Evolutionary conservation across 345 rosid species (phyloP), one percentile per base, ranked within the genome.

Genomic region (Eucalyptus globulus): DNA sequence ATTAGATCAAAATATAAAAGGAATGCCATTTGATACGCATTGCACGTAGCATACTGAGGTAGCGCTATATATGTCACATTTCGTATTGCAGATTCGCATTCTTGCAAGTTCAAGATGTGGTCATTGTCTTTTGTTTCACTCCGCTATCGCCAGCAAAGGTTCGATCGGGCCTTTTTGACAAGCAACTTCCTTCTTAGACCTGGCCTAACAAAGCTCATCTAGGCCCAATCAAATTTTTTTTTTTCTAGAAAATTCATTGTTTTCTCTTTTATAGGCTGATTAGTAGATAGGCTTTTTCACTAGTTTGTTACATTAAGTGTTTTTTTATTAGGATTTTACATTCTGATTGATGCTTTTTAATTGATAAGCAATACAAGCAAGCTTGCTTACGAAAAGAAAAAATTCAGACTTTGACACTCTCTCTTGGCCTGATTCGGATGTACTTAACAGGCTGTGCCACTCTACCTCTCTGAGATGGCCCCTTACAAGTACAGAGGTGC

Each of bases 391-490:
- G 16, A 65, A 65, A 14, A 8, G 76, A 1, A 65, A n/a, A n/a
- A 65, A 65, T n/a, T 65, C 76, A n/a, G 76, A 65, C 37, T 65
- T n/a, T 29, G 37, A 14, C 76, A 65, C 9, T 14, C 37, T 7
- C 19, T 65, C 76, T 65, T 65, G 76, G 76, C 37, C 76, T 65
- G 15, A 65, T 37, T 56, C 43, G 83, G 83, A 76, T 11, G 24
- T 60, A 54, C 16, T 5, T 19, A 49, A 14, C 51, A 90, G 91
- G 45, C 91, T 7, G 91, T 88, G 26, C 91, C 91, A 21, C 90
- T 90, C 43, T 90, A 67, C 90, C 90, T 90, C 50, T 90, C 90
- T n/a, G 91, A 90, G 90, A 90, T 90, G 87, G 91, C 91, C 6
- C 91, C 91, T 4, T 87, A 86, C 62, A 90, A 86, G 54, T 88